Evolutionary conservation across 2,329 filamentous ascomycete genomes (phyloP).

Genomic region (Aureobasidium sp.): DNA sequence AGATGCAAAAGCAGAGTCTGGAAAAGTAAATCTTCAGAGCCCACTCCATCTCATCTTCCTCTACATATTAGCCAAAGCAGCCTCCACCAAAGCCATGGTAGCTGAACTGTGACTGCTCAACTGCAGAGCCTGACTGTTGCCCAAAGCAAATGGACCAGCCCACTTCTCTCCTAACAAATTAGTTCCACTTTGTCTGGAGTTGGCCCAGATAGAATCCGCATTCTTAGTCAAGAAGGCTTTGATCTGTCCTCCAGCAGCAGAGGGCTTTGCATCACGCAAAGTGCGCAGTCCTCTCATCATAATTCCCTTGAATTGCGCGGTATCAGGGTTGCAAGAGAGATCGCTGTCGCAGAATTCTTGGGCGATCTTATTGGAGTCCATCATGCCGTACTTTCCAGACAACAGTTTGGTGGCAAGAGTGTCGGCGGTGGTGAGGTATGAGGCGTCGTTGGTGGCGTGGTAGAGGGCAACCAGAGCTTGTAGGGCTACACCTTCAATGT

Average conservation of each 20-base stretch:
- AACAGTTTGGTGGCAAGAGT: slow-evolving; percentile 26
- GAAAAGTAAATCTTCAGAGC: too few species aligned
- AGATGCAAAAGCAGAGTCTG: too few species aligned
- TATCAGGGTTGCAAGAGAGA: slow-evolving; percentile 7
- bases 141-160: slow-evolving; percentile 47
- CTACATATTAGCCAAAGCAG: slow-evolving; percentile 19
- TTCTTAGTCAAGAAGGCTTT: slow-evolving; percentile 48
- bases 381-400: not conserved
- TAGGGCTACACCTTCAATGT: slow-evolving; percentile 56
- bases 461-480: slow-evolving; percentile 48
- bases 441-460: slow-evolving; percentile 24
- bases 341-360: slow-evolving; percentile 28
- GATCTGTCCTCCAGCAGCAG: slow-evolving; percentile 37
- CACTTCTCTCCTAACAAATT: slow-evolving; percentile 53
- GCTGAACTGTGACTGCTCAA: slow-evolving; percentile 19
- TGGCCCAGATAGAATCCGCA: slow-evolving; percentile 57
- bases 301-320: slow-evolving; percentile 61
- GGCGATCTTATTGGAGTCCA: slow-evolving; percentile 27
- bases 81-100: slow-evolving; percentile 20
- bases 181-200: slow-evolving; percentile 39
- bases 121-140: slow-evolving; percentile 23
- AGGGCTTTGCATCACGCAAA: slow-evolving; percentile 45
- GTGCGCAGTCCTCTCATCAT: slow-evolving; percentile 57
- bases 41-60: not conserved
- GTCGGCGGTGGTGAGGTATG: slow-evolving; percentile 29